Evolutionary conservation across 1,284 basidiomycete species (phyloP).

Genomic region (Sporisorium iseilematis-ciliati): DNA sequence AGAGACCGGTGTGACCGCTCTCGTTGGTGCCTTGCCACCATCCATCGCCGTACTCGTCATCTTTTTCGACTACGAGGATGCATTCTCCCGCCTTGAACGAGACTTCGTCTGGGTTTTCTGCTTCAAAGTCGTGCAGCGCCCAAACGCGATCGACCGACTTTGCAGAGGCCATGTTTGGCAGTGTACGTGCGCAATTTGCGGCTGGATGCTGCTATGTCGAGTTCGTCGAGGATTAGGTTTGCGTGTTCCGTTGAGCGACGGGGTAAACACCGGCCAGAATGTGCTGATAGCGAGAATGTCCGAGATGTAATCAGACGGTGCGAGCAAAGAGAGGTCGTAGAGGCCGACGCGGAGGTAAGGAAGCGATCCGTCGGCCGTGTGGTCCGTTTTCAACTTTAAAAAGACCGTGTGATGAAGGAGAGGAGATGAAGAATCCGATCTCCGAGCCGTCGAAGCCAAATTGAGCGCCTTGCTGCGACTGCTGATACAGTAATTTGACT

Average conservation of each 20-base stretch:
- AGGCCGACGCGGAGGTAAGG: too few species aligned
- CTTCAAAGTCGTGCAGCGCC: slow-evolving; percentile 85
- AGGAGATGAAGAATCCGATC: too few species aligned
- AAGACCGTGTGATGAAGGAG: too few species aligned
- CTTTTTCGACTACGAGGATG: slow-evolving; percentile 90
- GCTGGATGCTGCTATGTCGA: not conserved
- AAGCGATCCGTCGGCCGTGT: too few species aligned
- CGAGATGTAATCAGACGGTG: too few species aligned
- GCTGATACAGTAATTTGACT: too few species aligned
- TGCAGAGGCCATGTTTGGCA: slow-evolving; percentile 32
- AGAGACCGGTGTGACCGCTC: slow-evolving; percentile 85
- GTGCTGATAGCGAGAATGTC: too few species aligned
- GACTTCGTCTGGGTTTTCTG: slow-evolving; percentile 95
- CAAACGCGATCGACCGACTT: slow-evolving; percentile 63
- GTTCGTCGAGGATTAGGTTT: not conserved
- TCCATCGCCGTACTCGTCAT: slow-evolving; percentile 94
- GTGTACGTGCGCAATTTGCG: not conserved
- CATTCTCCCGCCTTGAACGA: slow-evolving; percentile 85
- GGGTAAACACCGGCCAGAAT: too few species aligned
- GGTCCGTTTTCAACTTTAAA: too few species aligned
- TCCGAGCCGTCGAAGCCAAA: too few species aligned
- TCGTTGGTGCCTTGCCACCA: slow-evolving; percentile 97
- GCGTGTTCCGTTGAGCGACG: not conserved
- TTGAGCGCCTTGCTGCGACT: too few species aligned
- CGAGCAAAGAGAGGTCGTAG: too few species aligned